Evolutionary conservation across 495 filamentous ascomycete species (phyloP), one percentile per base, ranked within the genome.

Genomic region (Lindgomyces ingoldianus): DNA sequence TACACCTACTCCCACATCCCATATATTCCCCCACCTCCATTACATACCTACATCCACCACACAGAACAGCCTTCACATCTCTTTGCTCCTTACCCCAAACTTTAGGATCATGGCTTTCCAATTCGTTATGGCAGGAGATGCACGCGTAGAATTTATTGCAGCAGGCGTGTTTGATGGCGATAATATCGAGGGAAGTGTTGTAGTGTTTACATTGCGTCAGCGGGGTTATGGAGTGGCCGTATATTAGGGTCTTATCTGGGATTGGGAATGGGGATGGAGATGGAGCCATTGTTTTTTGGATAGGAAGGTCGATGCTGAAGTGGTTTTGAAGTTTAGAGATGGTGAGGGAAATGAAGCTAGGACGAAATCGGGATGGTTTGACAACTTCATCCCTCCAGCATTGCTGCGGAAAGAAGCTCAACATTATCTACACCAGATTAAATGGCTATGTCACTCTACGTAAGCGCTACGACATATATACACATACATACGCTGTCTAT

Each of bases 71-170:
- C 21, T 59, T 54, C 49, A 62, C 68, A 1, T 39, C 49, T 21
- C 68, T 18, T 16, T 64, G 8, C 1, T 54, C 42, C 33, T 60
- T 54, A 0, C 4, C 9, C 68, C 68, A 70, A 0, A 60, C 30
- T 11, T 42, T 27, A 14, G 53, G 46, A 0, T 27, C n/a, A 25
- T 66, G 68, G 1, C 14, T 25, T 16, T 62, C 58, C 10, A 55
- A 19, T 2, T 12, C 59, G 24, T 61, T 52, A 30, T 70, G 68
- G 48, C 68, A 70, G n/a, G n/a, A 25, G 4, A 70, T 63, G 44
- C 68, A 70, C 4, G 68, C 68, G 59, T 67, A 70, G 42, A 70
- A 70, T 30, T 58, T 62, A 3, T 36, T n/a, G 41, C 68, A 70
- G 53, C 68, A 70, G 25, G 25, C 22, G 29, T 67, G 57, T 44